Evolutionary conservation across 139 green algal genomes (phyloP).

Genomic region (Pseudopediastrum boryanum): DNA sequence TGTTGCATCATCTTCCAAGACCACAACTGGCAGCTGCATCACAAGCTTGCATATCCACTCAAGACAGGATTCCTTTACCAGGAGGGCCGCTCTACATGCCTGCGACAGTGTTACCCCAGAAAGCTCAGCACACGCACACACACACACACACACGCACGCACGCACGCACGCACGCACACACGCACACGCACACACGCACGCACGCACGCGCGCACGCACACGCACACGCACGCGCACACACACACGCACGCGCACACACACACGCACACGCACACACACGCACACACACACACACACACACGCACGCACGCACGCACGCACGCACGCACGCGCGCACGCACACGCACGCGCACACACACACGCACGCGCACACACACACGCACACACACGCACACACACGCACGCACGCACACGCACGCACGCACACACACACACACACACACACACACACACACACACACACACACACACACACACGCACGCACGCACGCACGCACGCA

Average conservation of each 20-base stretch:
- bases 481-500: too few relatives aligned
- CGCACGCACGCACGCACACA: background rate
- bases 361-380: background rate
- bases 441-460: too few relatives aligned
- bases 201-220: background rate
- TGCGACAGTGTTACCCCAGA: too few relatives aligned
- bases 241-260: background rate
- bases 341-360: background rate
- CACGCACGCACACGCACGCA: too few relatives aligned
- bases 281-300: constrained; percentile 3
- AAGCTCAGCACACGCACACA: background rate
- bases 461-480: too few relatives aligned
- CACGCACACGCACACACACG: background rate
- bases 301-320: background rate
- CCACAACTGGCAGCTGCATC: too few relatives aligned
- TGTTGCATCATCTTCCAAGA: too few relatives aligned
- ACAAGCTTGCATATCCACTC: too few relatives aligned
- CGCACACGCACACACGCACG: background rate
- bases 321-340: background rate
- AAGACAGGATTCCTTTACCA: too few relatives aligned
- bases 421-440: too few relatives aligned
- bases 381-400: too few relatives aligned
- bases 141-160: background rate
- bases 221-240: background rate
- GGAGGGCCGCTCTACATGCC: too few relatives aligned